These are phyloP conservation scores for Podospora anserina DNA, from an alignment of 495 filamentous ascomycete genomes.

Conservation along the genomic window DNA sequence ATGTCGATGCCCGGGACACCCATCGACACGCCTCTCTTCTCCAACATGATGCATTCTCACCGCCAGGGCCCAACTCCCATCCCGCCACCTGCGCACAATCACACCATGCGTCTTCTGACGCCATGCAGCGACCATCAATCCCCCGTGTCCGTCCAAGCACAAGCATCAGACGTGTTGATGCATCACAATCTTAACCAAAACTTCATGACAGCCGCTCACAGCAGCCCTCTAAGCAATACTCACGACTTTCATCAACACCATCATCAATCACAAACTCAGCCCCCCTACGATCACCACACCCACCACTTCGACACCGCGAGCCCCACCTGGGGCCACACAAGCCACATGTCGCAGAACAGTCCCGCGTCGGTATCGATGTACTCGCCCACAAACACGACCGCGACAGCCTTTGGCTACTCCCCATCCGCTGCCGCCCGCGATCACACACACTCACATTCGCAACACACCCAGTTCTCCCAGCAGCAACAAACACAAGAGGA, in stretches of 20 bases:
- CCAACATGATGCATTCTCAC: slow-evolving; percentile 8
- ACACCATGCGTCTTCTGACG: slow-evolving; percentile 38
- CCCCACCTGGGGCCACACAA: neutral
- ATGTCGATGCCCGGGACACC: neutral
- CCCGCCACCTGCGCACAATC: slow-evolving; percentile 17
- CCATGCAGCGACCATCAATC: slow-evolving; percentile 39
- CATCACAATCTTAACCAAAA: neutral
- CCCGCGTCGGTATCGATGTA: neutral
- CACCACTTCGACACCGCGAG: neutral
- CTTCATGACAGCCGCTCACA: neutral
- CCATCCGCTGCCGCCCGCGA: neutral
- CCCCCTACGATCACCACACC: slow-evolving; percentile 1
- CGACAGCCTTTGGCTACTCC: neutral
- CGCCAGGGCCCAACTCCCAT: slow-evolving; percentile 11
- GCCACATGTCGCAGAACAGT: neutral
- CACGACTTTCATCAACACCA: neutral
- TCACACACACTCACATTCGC: neutral
- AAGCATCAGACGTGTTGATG: neutral
- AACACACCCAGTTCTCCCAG: neutral
- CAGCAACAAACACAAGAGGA: neutral
- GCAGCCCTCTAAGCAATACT: neutral
- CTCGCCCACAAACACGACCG: neutral
- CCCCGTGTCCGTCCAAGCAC: neutral
- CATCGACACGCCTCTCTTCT: neutral
- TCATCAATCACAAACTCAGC: neutral